A percentile compares a stretch with the other conserved stretches of the same genome.
phyloP scores from a whole-genome alignment of 768 basidiomycete genomes.

The Tylopilus vinaceipallidus region DNA sequence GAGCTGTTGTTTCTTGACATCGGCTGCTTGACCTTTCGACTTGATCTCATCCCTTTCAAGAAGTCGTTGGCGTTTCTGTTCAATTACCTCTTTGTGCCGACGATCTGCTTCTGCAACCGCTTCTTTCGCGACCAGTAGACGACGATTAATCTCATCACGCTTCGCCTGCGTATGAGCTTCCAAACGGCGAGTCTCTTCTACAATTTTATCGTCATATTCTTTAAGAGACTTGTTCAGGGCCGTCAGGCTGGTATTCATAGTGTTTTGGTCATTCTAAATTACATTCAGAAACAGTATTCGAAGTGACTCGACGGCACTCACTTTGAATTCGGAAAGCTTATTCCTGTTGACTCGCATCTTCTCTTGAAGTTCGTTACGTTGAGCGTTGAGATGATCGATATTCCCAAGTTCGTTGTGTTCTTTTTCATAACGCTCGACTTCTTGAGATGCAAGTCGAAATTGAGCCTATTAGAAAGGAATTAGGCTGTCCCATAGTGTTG shows the following conservation, averaged over 20 bases:
- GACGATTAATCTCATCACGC: slow-evolving; percentile 53
- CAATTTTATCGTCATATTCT: slow-evolving; percentile 46
- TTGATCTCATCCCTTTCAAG: slow-evolving; percentile 31
- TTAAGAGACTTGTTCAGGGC: slow-evolving; percentile 33
- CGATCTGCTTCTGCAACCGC: slow-evolving; percentile 40
- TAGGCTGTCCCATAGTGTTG: neutral
- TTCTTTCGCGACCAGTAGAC: slow-evolving; percentile 47
- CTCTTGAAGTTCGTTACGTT: slow-evolving; percentile 34
- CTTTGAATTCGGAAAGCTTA: slow-evolving; percentile 43
- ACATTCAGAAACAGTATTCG: slow-evolving; percentile 1
- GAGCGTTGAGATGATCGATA: slow-evolving; percentile 43
- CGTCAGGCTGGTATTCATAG: slow-evolving; percentile 45
- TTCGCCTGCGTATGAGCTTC: slow-evolving; percentile 58
- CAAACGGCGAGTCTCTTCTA: slow-evolving; percentile 50
- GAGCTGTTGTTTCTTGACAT: slow-evolving; percentile 32
- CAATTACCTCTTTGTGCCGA: slow-evolving; percentile 28
- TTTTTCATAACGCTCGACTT: slow-evolving; percentile 38
- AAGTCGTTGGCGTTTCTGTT: slow-evolving; percentile 34
- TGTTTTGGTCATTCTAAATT: slow-evolving; percentile 48
- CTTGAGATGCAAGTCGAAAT: slow-evolving; percentile 33
- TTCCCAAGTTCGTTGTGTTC: slow-evolving; percentile 44
- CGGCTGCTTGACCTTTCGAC: slow-evolving; percentile 36
- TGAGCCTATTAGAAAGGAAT: slow-evolving; percentile 26
- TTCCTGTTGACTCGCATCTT: slow-evolving; percentile 48
- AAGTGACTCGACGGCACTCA: slow-evolving; percentile 25